Percentiles rank a stretch among this genome's conserved stretches.
Evolutionary conservation across 805 yeast species (phyloP).

Genomic region (Pichia exigua): DNA sequence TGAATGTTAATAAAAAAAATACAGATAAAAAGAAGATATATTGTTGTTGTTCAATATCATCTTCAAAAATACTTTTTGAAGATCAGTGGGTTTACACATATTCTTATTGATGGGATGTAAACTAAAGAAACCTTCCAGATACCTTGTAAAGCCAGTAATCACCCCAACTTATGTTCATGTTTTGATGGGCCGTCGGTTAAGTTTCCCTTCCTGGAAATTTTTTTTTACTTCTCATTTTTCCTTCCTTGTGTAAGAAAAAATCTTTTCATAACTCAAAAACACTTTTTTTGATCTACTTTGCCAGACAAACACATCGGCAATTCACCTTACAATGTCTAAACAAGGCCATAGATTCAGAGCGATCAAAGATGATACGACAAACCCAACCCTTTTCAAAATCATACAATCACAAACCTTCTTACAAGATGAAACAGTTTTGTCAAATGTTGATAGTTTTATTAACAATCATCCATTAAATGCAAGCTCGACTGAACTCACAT

Average conservation of each 20-base stretch:
- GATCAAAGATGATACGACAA: constrained; percentile 9
- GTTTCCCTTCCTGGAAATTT: not conserved
- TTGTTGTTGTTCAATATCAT: too few species aligned
- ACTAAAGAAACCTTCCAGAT: too few species aligned
- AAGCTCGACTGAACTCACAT: not conserved
- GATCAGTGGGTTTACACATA: too few species aligned
- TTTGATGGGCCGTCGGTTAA: not conserved
- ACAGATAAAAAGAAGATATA: too few species aligned
- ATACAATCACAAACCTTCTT: constrained; percentile 12
- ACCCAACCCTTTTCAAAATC: constrained; percentile 10
- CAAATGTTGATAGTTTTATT: constrained; percentile 10
- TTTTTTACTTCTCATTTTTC: not conserved
- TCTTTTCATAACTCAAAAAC: not conserved
- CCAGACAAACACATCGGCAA: not conserved
- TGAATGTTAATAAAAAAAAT: too few species aligned
- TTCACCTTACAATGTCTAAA: constrained; percentile 5
- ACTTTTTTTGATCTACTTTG: not conserved
- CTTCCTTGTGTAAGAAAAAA: too few species aligned
- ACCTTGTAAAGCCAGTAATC: too few species aligned
- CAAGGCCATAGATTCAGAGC: constrained; percentile 10
- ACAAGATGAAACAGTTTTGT: constrained; percentile 9
- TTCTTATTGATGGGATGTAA: too few species aligned
- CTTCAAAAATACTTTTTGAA: too few species aligned
- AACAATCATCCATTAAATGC: constrained; percentile 4
- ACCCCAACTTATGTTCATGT: too few species aligned